phyloP scores from a whole-genome alignment of 2,329 filamentous ascomycete genomes.

The Onygena corvina region DNA sequence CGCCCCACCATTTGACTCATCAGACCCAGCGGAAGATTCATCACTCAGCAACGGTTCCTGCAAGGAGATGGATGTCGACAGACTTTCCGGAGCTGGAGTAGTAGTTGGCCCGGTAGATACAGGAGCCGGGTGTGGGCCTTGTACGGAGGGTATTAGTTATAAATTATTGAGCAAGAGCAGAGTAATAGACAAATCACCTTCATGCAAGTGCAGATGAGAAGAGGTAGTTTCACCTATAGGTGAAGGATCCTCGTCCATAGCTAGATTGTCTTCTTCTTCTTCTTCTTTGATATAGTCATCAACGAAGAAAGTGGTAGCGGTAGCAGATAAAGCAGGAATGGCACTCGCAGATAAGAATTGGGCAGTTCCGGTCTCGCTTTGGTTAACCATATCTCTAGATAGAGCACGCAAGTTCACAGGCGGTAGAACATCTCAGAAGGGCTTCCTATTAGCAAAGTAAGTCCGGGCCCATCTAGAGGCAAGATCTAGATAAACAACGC shows the following conservation, averaged over 20 bases:
- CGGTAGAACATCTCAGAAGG: not conserved
- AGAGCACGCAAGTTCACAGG: no score
- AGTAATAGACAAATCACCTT: not conserved
- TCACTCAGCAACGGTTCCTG: not conserved
- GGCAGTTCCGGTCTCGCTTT: slow-evolving; percentile 4
- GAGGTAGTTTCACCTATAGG: not conserved
- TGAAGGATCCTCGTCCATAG: not conserved
- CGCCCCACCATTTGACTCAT: not conserved
- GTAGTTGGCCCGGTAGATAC: not conserved
- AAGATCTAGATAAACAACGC: not conserved
- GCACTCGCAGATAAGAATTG: not conserved
- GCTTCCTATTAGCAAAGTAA: not conserved
- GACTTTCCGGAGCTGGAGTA: no score
- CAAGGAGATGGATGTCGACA: no score
- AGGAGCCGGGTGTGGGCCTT: not conserved
- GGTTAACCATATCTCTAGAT: slow-evolving; percentile 9
- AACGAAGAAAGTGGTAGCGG: not conserved
- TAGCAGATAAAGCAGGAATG: not conserved
- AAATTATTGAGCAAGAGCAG: not conserved
- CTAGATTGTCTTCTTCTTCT: slow-evolving; percentile 2
- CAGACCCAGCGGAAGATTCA: not conserved
- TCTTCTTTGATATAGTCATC: slow-evolving; percentile 2
- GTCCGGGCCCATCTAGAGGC: not conserved
- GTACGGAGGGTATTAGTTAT: not conserved
- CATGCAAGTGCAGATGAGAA: not conserved